Evolutionary conservation across 2,329 filamentous ascomycete genomes (phyloP), one percentile per base, ranked within the genome.

Genomic region (Bimuria novae-zelandiae): DNA sequence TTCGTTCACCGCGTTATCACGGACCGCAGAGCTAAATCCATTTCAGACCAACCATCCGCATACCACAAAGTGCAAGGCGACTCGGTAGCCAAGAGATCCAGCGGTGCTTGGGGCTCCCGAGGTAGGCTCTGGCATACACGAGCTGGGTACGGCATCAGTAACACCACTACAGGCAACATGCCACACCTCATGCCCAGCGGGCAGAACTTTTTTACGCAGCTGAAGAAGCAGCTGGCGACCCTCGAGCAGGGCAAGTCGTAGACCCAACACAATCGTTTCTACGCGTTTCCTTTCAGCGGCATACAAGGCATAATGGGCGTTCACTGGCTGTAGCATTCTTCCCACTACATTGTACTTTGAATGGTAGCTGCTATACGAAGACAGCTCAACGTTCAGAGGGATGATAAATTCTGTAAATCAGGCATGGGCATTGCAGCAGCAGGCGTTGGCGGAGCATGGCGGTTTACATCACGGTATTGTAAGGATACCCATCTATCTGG

Each of bases 201-300:
- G 25, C 75, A 77, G 57, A 70, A 75, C 54, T 79, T 79, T 66
- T 76, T 77, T 62, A 70, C 68, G 17, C 73, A 77, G 52, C 69
- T 79, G 42, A 75, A 75, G 59, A 79, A 79, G 73, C 76, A 78
- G 64, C 63, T 79, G 21, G 68, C 65, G 8, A 67, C 60, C 27
- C 61, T 77, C 44, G 74, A 78, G 54, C 70, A 74, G 51, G 61
- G 46, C 57, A 75, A 75, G 57, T 56, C 66, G 52, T 66, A 67
- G 51, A 56, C 44, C 44, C 48, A 49, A 55, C 57, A 54, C 33
- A 17, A 17, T 49, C 55, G 48, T 52, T 41, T 57, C 47, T 43
- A 49, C 52, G 55, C 47, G 49, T 62, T 63, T 52, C 54, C 62
- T 70, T 55, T 65, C 60, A 70, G 64, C 68, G 64, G 65, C 69